These are phyloP conservation scores for Durio zibethinus DNA, from an alignment of 345 rosid species.

Conservation along the genomic window DNA sequence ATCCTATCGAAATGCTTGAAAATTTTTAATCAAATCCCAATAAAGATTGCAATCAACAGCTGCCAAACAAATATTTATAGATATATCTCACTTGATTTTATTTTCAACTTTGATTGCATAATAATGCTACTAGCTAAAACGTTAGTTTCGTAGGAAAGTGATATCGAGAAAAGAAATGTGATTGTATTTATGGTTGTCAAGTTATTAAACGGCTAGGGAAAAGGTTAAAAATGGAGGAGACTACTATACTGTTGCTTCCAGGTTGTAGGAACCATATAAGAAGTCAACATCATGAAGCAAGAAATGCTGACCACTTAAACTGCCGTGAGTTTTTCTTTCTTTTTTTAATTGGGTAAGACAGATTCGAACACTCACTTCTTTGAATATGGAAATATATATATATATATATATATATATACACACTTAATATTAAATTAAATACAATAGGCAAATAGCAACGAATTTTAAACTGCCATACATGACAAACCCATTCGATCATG, in stretches of 20 bases:
- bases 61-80: not conserved
- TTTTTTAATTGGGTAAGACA: not conserved
- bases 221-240: not conserved
- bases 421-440: too few relatives aligned
- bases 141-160: not conserved
- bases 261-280: not conserved
- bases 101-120: not conserved
- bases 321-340: not conserved
- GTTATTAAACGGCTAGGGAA: not conserved
- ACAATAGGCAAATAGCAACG: too few relatives aligned
- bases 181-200: not conserved
- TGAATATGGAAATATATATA: too few relatives aligned
- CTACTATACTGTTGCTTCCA: not conserved
- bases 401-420: too few relatives aligned
- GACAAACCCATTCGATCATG: too few relatives aligned
- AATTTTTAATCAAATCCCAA: not conserved
- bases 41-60: not conserved
- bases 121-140: not conserved
- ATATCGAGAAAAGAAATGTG: not conserved
- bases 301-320: not conserved
- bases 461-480: too few relatives aligned
- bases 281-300: not conserved
- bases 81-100: not conserved
- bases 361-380: not conserved
- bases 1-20: not conserved